Percentiles rank a stretch among this genome's conserved stretches.
phyloP scores from a whole-genome alignment of 441 rosid genomes.

The Pelargonium exstipulatum region DNA sequence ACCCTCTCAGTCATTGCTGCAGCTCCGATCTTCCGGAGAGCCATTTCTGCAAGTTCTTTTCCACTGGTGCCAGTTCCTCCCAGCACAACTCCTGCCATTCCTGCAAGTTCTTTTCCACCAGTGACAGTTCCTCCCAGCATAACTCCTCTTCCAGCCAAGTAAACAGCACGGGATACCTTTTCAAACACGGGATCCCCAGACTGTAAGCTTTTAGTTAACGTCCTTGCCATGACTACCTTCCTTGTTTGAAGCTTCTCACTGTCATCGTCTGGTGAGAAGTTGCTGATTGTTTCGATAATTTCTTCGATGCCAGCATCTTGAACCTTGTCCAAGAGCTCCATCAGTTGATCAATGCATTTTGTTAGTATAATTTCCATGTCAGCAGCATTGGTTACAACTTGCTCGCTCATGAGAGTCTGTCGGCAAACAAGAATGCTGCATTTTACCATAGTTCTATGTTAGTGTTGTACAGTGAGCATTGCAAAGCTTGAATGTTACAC shows the following conservation, averaged over 20 bases:
- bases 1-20: slow-evolving; percentile 46
- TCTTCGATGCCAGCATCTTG: slow-evolving; percentile 56
- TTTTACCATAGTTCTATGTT: slow-evolving; percentile 9
- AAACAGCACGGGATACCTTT: slow-evolving; percentile 63
- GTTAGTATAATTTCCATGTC: slow-evolving; percentile 51
- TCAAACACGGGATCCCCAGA: slow-evolving; percentile 76
- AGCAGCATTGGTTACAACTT: slow-evolving; percentile 31
- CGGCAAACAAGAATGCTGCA: slow-evolving; percentile 80
- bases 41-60: slow-evolving; percentile 48
- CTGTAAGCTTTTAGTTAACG: slow-evolving; percentile 68
- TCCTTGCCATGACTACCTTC: slow-evolving; percentile 59
- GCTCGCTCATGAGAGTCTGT: slow-evolving; percentile 59
- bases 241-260: slow-evolving; percentile 35
- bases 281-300: slow-evolving; percentile 47
- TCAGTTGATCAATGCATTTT: slow-evolving; percentile 37
- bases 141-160: slow-evolving; percentile 62
- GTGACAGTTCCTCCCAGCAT: slow-evolving; percentile 57
- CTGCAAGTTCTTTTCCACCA: slow-evolving; percentile 48
- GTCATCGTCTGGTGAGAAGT: slow-evolving; percentile 30
- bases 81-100: slow-evolving; percentile 50
- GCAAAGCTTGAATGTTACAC: neutral
- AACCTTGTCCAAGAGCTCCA: slow-evolving; percentile 42
- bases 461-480: neutral
- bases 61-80: slow-evolving; percentile 54
- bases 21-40: slow-evolving; percentile 64